Evolutionary conservation across 345 rosid genomes (phyloP).

Genomic region (Pelargonium nanum): DNA sequence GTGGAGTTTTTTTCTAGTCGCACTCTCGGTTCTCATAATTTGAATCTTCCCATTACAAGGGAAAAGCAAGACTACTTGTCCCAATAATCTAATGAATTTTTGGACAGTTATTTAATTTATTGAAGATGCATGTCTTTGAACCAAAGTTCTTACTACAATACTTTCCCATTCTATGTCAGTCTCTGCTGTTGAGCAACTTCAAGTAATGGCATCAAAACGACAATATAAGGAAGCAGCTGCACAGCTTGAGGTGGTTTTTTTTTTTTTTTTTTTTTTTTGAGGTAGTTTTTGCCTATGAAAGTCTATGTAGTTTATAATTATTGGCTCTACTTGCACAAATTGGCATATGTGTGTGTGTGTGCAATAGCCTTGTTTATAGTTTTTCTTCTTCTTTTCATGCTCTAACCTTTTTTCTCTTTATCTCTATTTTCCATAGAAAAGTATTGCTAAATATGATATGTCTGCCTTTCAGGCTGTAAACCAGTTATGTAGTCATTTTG

Average conservation of each 20-base stretch:
- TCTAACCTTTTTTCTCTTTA: neutral
- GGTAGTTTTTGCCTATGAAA: neutral
- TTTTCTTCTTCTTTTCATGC: neutral
- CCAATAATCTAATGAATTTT: neutral
- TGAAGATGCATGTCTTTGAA: neutral
- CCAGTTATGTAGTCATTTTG: conserved; percentile 93
- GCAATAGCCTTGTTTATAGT: neutral
- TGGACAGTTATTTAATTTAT: neutral
- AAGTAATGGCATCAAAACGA: conserved; percentile 93
- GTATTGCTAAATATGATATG: conserved; percentile 3
- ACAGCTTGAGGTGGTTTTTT: conserved; percentile 75
- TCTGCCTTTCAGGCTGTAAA: conserved; percentile 83
- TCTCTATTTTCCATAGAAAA: neutral
- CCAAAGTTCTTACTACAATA: conserved; percentile 4
- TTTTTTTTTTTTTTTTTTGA: too few relatives aligned
- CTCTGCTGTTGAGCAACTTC: conserved; percentile 98
- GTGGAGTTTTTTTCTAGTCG: neutral
- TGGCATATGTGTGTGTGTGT: neutral
- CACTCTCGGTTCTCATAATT: neutral
- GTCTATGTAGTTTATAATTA: neutral
- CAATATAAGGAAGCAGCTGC: conserved; percentile 97
- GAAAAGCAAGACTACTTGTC: too few relatives aligned
- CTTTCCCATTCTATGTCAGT: conserved; percentile 40
- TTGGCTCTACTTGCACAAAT: neutral
- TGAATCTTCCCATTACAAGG: neutral